These are phyloP conservation scores for Backusella circina DNA, from an alignment of 192 early-diverging fungal species.

Conservation along the genomic window DNA sequence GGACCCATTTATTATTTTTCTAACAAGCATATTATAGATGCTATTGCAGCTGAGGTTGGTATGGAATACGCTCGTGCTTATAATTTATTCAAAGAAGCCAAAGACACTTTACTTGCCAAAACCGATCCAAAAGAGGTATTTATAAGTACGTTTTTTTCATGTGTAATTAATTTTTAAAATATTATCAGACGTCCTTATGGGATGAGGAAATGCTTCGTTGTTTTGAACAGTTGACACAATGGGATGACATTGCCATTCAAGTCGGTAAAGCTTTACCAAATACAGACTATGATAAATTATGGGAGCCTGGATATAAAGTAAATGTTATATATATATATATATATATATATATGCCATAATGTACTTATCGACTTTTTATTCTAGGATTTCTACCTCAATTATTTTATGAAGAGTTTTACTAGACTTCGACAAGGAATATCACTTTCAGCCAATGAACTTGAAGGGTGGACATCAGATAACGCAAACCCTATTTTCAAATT, in stretches of 20 bases:
- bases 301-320: constrained; percentile 46
- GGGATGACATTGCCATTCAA: constrained; percentile 53
- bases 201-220: constrained; percentile 56
- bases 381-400: constrained; percentile 48
- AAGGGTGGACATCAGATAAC: constrained; percentile 43
- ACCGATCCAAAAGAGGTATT: constrained; percentile 39
- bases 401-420: constrained; percentile 52
- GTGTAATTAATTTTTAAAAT: background rate
- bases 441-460: constrained; percentile 36
- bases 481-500: constrained; percentile 56
- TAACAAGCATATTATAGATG: constrained; percentile 34
- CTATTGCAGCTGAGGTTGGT: constrained; percentile 57
- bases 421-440: constrained; percentile 41
- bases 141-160: background rate
- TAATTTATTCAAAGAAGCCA: constrained; percentile 36
- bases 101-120: constrained; percentile 25
- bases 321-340: background rate
- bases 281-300: constrained; percentile 46
- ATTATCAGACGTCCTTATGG: constrained; percentile 29
- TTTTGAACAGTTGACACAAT: constrained; percentile 57
- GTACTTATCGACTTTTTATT: background rate
- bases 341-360: background rate
- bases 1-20: background rate
- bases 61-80: constrained; percentile 57
- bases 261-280: constrained; percentile 44